These are phyloP conservation scores for Eimeria zaria DNA, from an alignment of 169 alveolate species.

Conservation along the genomic window DNA sequence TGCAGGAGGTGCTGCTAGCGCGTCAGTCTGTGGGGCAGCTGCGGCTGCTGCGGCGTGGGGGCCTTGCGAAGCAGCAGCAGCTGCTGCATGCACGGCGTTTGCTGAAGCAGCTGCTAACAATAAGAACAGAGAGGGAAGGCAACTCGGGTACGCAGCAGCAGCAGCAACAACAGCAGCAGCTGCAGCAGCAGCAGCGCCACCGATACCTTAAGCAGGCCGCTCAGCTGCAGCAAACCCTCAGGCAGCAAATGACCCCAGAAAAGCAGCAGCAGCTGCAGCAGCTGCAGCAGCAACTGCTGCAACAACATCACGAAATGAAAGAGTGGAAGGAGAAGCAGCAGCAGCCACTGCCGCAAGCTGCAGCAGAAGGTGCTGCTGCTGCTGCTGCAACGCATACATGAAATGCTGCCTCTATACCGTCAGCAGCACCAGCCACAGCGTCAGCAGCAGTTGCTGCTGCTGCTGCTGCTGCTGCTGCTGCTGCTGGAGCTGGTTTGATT, in stretches of 20 bases:
- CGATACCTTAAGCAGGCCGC: background rate
- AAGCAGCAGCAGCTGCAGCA: constrained; percentile 22
- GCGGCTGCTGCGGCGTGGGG: constrained; percentile 66
- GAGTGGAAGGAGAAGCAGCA: constrained; percentile 26
- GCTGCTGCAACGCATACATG: background rate
- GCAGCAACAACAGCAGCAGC: constrained; percentile 54
- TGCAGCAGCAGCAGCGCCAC: constrained; percentile 43
- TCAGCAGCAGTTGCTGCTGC: background rate
- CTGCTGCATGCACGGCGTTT: constrained; percentile 22
- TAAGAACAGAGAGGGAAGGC: constrained; percentile 41
- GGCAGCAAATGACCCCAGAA: constrained; percentile 6
- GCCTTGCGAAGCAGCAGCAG: background rate
- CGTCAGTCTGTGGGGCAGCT: constrained; percentile 38
- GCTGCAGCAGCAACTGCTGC: constrained; percentile 27
- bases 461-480: too few species aligned
- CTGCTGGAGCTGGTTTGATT: too few species aligned
- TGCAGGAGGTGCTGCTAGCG: constrained; percentile 53
- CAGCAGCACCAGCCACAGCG: background rate
- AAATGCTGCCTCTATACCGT: background rate
- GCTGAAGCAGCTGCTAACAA: constrained; percentile 56
- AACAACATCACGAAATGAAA: background rate
- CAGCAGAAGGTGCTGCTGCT: background rate
- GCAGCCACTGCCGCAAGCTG: background rate
- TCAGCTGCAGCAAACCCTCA: constrained; percentile 15
- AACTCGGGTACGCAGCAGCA: background rate